Conservation (phyloP, 768 basidiomycete genomes). For the Pleurotus citrinopileatus region DNA sequence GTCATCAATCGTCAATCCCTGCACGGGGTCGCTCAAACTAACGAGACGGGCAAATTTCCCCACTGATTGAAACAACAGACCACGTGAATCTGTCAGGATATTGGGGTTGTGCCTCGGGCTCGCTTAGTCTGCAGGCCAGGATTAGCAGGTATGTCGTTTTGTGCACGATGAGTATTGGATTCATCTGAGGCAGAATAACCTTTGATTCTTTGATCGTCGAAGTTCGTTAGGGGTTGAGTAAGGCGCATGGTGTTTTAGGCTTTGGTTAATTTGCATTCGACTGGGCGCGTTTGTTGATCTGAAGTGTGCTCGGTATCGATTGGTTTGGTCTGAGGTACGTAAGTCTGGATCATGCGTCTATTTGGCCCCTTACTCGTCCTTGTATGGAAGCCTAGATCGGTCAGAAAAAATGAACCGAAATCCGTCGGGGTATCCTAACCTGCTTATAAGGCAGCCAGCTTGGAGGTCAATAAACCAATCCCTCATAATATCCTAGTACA, state of each 20-base stretch:
- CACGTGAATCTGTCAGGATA: not conserved
- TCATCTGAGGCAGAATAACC: not conserved
- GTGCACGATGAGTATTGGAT: no score
- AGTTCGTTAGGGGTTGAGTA: no score
- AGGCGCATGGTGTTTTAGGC: no score
- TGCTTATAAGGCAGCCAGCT: not conserved
- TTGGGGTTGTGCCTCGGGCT: no score
- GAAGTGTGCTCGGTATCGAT: not conserved
- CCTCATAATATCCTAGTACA: not conserved
- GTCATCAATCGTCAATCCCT: not conserved
- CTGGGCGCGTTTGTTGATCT: no score
- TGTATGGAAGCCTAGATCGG: constrained; percentile 4
- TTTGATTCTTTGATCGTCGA: not conserved
- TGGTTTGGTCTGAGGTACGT: not conserved
- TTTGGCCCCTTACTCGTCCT: not conserved
- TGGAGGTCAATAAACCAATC: not conserved
- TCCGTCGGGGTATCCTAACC: not conserved
- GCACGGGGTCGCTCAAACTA: not conserved
- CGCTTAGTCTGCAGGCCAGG: no score
- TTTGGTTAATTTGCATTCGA: no score
- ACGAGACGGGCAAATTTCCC: not conserved
- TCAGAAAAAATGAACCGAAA: not conserved
- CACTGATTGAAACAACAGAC: not conserved
- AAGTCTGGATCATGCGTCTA: not conserved
- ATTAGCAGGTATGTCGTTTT: no score